Evolutionary conservation across 306 rosid species (phyloP).

Genomic region (Sechiopsis laciniata): DNA sequence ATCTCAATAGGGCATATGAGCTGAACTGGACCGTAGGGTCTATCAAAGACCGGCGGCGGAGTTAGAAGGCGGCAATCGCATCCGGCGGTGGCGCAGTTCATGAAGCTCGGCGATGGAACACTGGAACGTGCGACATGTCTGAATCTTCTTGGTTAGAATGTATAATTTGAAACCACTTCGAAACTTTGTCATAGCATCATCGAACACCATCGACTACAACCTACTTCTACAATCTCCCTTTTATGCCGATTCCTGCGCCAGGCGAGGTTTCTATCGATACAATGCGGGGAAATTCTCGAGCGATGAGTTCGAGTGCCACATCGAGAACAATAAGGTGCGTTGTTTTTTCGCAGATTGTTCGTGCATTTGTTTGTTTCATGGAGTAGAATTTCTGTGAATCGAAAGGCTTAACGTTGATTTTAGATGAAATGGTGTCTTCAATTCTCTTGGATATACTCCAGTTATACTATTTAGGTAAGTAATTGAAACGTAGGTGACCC

Average conservation of each 20-base stretch:
- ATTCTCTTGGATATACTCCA: neutral
- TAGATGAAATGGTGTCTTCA: neutral
- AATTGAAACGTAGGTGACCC: neutral
- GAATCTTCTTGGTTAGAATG: constrained; percentile 32
- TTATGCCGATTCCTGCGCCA: constrained; percentile 28
- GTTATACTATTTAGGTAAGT: neutral
- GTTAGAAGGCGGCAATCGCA: neutral
- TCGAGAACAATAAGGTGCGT: constrained; percentile 55
- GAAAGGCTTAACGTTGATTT: neutral
- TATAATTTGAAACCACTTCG: constrained; percentile 25
- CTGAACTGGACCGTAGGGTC: neutral
- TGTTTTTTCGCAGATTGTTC: neutral
- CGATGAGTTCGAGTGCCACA: constrained; percentile 73
- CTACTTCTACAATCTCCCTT: constrained; percentile 16
- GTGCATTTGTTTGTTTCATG: neutral
- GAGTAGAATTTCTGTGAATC: neutral
- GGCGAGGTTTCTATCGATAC: constrained; percentile 46
- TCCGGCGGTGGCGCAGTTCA: neutral
- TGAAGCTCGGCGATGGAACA: neutral
- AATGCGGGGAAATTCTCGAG: constrained; percentile 79
- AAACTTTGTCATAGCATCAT: constrained; percentile 25
- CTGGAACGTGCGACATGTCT: constrained; percentile 23
- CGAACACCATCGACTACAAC: constrained; percentile 17
- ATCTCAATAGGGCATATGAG: neutral
- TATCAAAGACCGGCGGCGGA: neutral